Conservation (phyloP, 2,329 filamentous ascomycete species). For the Phialophora verrucosa region DNA sequence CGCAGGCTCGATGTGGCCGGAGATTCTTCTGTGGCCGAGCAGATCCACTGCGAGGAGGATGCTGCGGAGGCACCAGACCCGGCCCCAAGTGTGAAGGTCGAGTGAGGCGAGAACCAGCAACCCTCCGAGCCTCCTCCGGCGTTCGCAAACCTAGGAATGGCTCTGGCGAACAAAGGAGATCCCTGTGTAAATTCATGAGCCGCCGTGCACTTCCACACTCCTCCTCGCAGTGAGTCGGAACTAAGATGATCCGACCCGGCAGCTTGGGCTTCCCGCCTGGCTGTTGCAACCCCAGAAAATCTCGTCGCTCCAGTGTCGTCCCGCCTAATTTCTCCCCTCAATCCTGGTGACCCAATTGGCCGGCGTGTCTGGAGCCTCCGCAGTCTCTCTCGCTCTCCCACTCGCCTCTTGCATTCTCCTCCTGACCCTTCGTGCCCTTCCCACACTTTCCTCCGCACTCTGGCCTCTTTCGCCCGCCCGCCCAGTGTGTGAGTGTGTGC, state of each 20-base stretch:
- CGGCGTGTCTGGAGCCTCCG: background rate
- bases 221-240: background rate
- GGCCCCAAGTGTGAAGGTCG: background rate
- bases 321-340: background rate
- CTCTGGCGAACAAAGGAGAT: background rate
- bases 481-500: background rate
- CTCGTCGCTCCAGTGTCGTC: background rate
- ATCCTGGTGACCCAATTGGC: background rate
- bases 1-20: conserved; percentile 10
- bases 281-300: conserved; percentile 14
- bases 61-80: conserved; percentile 1
- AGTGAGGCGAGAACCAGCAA: background rate
- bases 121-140: too few relatives aligned
- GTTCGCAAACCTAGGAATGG: too few relatives aligned
- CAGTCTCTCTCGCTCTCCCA: background rate
- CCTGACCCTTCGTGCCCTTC: conserved; percentile 1
- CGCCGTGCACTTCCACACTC: background rate
- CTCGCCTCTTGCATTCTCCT: background rate
- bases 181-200: background rate
- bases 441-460: conserved; percentile 1
- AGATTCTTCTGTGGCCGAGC: conserved; percentile 29
- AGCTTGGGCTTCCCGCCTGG: background rate
- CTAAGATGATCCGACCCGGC: background rate
- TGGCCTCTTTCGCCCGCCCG: background rate
- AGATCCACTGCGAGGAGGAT: conserved; percentile 12